Evolutionary conservation across 768 basidiomycete species (phyloP).

Genomic region (Tricholoma flavovirens): DNA sequence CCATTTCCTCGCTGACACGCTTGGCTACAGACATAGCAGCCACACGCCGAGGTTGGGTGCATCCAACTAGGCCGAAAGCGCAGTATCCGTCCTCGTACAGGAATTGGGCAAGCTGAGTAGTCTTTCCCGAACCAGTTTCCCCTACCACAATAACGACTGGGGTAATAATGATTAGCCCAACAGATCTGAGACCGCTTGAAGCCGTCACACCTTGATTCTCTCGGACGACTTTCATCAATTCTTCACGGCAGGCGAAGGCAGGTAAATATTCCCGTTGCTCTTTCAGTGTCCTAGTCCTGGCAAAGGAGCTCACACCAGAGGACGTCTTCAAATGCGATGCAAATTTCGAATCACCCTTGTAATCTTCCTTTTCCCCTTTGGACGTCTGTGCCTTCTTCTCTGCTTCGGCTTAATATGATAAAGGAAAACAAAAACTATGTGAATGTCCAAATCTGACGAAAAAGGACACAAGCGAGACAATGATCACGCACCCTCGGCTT

Average conservation of each 20-base stretch:
- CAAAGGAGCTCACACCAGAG: slow-evolving; percentile 74
- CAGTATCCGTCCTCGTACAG: slow-evolving; percentile 97
- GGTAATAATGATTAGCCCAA: slow-evolving; percentile 3
- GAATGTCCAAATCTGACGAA: slow-evolving; percentile 69
- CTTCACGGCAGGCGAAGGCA: slow-evolving; percentile 95
- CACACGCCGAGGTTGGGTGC: slow-evolving; percentile 97
- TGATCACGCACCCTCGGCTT: slow-evolving; percentile 73
- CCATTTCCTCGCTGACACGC: slow-evolving; percentile 99
- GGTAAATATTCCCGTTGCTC: slow-evolving; percentile 96
- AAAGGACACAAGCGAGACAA: slow-evolving; percentile 11
- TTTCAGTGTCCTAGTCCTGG: slow-evolving; percentile 77
- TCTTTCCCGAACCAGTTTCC: slow-evolving; percentile 99
- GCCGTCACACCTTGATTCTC: slow-evolving; percentile 85
- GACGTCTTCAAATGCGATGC: slow-evolving; percentile 86
- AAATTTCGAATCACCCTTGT: slow-evolving; percentile 95
- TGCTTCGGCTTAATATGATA: slow-evolving; percentile 45
- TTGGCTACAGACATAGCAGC: slow-evolving; percentile 99
- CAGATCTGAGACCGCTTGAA: not conserved
- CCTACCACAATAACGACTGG: slow-evolving; percentile 91
- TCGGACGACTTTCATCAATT: slow-evolving; percentile 78
- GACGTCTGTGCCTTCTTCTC: slow-evolving; percentile 43
- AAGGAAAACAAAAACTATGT: slow-evolving; percentile 49
- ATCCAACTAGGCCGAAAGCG: slow-evolving; percentile 83
- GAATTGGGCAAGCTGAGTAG: slow-evolving; percentile 93
- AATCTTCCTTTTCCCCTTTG: slow-evolving; percentile 59